phyloP scores from a whole-genome alignment of 2,329 filamentous ascomycete species.

The Sporothrix globosa region DNA sequence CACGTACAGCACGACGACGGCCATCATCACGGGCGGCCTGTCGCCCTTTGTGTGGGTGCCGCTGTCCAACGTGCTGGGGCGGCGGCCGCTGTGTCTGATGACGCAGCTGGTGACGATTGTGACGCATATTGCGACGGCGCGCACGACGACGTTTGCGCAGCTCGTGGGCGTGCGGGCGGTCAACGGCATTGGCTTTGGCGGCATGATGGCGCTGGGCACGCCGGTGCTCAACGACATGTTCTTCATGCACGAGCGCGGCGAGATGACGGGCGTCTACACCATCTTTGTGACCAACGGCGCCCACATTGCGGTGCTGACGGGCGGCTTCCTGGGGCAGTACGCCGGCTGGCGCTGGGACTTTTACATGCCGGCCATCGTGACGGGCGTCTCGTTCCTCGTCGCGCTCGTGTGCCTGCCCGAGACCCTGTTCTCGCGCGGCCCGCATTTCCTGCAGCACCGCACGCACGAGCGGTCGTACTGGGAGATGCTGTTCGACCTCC shows the following conservation, averaged over 20 bases:
- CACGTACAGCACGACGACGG: constrained; percentile 34
- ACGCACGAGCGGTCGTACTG: constrained; percentile 26
- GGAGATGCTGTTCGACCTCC: constrained; percentile 26
- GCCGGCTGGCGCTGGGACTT: constrained; percentile 35
- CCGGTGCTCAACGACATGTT: constrained; percentile 36
- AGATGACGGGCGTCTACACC: constrained; percentile 35
- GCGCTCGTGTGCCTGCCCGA: constrained; percentile 31
- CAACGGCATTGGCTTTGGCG: constrained; percentile 35
- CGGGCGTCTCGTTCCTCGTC: constrained; percentile 20
- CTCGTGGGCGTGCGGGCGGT: constrained; percentile 33
- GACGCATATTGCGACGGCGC: constrained; percentile 31
- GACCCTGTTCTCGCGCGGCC: constrained; percentile 32
- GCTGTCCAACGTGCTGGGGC: constrained; percentile 34
- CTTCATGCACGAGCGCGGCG: constrained; percentile 36
- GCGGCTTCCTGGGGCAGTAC: constrained; percentile 34
- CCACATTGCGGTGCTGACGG: constrained; percentile 32
- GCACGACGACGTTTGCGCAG: constrained; percentile 26
- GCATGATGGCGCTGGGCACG: constrained; percentile 35
- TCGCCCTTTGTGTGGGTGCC: constrained; percentile 32
- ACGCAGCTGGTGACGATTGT: constrained; percentile 30
- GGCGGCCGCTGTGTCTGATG: constrained; percentile 34
- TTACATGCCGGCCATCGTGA: constrained; percentile 34
- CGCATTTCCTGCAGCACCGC: constrained; percentile 23
- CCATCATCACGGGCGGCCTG: constrained; percentile 33
- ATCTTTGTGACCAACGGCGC: constrained; percentile 35